Conservation (phyloP, 345 rosid genomes). For the Xanthoceras sorbifolium region DNA sequence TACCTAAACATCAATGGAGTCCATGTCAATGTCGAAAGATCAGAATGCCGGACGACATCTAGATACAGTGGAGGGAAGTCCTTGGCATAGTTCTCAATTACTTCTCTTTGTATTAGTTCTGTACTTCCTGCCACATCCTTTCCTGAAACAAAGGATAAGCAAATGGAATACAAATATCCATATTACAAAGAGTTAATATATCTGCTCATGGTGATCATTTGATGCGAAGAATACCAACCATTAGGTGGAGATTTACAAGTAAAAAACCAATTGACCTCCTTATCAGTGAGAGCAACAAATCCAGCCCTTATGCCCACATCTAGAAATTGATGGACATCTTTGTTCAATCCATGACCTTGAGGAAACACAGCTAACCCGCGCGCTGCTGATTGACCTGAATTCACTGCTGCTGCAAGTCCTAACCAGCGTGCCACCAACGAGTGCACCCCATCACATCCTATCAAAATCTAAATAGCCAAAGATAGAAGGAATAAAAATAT, state of each 20-base stretch:
- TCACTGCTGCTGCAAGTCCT: conserved; percentile 28
- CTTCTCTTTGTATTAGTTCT: conserved; percentile 27
- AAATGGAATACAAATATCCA: too few relatives aligned
- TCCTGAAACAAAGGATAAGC: conserved; percentile 20
- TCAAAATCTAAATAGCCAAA: conserved; percentile 26
- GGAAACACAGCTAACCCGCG: conserved; percentile 35
- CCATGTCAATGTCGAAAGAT: conserved; percentile 38
- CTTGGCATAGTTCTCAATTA: conserved; percentile 22
- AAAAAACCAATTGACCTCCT: conserved; percentile 36
- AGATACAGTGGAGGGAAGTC: conserved; percentile 30
- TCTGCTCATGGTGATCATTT: too few relatives aligned
- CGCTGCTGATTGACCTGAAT: conserved; percentile 35
- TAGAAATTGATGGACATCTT: conserved; percentile 19
- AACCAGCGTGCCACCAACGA: conserved; percentile 37
- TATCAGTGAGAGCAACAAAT: conserved; percentile 30
- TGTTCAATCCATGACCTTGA: conserved; percentile 33
- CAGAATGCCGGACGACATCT: conserved; percentile 26
- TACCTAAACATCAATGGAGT: conserved; percentile 34
- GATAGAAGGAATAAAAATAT: too few relatives aligned
- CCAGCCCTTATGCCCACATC: conserved; percentile 38
- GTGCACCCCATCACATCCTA: conserved; percentile 53
- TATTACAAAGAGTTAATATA: background rate
- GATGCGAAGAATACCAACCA: conserved; percentile 12
- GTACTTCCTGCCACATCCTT: conserved; percentile 14
- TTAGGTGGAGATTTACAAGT: background rate